phyloP scores from a whole-genome alignment of 768 basidiomycete species.

The Tricholoma sp. region DNA sequence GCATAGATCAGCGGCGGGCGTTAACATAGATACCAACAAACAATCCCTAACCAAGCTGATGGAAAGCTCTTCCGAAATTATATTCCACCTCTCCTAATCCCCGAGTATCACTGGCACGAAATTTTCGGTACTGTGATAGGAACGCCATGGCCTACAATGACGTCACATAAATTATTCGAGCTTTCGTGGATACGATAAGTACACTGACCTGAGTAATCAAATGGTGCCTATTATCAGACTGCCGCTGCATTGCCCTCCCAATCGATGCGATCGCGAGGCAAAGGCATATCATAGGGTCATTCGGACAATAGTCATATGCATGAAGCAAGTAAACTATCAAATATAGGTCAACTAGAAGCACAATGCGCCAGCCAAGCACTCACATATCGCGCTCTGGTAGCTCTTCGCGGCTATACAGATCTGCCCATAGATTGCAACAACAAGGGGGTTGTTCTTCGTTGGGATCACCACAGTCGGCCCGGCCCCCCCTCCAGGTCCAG shows the following conservation, averaged over 20 bases:
- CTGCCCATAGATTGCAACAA: constrained; percentile 75
- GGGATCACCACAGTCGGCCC: constrained; percentile 38
- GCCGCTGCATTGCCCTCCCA: constrained; percentile 88
- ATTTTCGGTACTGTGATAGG: constrained; percentile 71
- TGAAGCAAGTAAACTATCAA: constrained; percentile 81
- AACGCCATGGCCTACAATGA: constrained; percentile 74
- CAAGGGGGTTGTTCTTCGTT: constrained; percentile 65
- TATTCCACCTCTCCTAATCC: constrained; percentile 78
- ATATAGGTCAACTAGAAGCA: neutral
- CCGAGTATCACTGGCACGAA: constrained; percentile 40
- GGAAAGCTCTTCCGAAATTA: constrained; percentile 90
- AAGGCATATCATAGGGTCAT: constrained; percentile 84
- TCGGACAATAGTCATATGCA: constrained; percentile 78
- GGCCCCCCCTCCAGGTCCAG: constrained; percentile 4
- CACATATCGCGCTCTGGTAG: constrained; percentile 89
- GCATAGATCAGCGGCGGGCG: neutral
- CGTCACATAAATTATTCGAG: neutral
- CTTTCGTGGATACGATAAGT: neutral
- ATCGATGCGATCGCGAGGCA: constrained; percentile 80
- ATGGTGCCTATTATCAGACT: constrained; percentile 92
- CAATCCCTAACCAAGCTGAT: constrained; percentile 70
- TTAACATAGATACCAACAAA: neutral
- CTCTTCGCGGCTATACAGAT: constrained; percentile 80
- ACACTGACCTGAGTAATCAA: constrained; percentile 61
- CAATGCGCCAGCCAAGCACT: constrained; percentile 23